Percentiles rank a stretch among this genome's conserved stretches.
Evolutionary conservation across 1,284 basidiomycete species (phyloP).

Genomic region (Bondarzewia mesenterica): DNA sequence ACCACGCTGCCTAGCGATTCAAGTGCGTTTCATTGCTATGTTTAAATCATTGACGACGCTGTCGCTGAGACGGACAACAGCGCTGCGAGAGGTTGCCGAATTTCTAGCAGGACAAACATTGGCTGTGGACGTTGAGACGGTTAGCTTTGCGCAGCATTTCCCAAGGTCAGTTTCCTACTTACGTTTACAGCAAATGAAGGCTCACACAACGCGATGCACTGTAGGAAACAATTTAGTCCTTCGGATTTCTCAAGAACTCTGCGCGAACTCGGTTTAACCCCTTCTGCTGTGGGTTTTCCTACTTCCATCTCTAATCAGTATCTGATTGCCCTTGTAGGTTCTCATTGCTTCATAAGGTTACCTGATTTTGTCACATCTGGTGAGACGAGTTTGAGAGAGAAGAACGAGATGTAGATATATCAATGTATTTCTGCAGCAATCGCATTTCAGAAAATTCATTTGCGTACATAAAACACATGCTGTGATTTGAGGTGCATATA

Average conservation of each 20-base stretch:
- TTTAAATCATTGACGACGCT: slow-evolving; percentile 2
- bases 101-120: slow-evolving; percentile 72
- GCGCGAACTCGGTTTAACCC: slow-evolving; percentile 67
- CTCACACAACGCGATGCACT: slow-evolving; percentile 1
- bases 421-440: too few relatives aligned
- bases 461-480: too few relatives aligned
- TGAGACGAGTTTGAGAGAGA: too few relatives aligned
- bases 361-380: too few relatives aligned
- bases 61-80: slow-evolving; percentile 27
- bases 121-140: slow-evolving; percentile 63
- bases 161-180: slow-evolving; percentile 51
- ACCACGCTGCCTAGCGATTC: slow-evolving; percentile 75
- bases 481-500: too few relatives aligned
- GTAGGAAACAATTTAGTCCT: slow-evolving; percentile 60
- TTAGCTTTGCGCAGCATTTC: slow-evolving; percentile 73
- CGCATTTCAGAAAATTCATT: too few relatives aligned
- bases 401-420: too few relatives aligned
- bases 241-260: slow-evolving; percentile 63
- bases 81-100: slow-evolving; percentile 79
- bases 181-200: slow-evolving; percentile 2
- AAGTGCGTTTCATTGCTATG: slow-evolving; percentile 41
- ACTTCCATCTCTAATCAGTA: not conserved
- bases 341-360: slow-evolving; percentile 18
- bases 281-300: slow-evolving; percentile 52
- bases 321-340: slow-evolving; percentile 12